phyloP scores from a whole-genome alignment of 2,329 filamentous ascomycete species.

The Cladosporium sp. region DNA sequence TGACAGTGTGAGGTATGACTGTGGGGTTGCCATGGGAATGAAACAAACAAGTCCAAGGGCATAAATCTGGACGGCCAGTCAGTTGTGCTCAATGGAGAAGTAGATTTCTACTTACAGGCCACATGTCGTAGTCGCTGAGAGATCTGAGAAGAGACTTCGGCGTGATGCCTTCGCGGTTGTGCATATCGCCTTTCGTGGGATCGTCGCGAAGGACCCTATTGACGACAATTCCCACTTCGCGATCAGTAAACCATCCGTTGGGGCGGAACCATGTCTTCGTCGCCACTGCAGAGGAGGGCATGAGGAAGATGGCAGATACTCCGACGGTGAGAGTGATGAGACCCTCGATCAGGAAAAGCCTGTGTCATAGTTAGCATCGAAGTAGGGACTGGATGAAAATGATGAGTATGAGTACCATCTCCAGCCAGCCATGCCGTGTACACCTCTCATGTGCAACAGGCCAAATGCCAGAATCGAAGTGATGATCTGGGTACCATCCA shows the following conservation, averaged over 20 bases:
- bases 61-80: conserved; percentile 11
- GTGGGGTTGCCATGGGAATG: conserved; percentile 49
- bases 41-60: conserved; percentile 30
- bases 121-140: conserved; percentile 39
- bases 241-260: conserved; percentile 64
- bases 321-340: conserved; percentile 28
- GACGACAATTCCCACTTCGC: conserved; percentile 63
- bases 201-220: conserved; percentile 60
- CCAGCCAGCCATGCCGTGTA: conserved; percentile 24
- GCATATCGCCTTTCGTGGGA: conserved; percentile 52
- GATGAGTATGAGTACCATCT: conserved; percentile 22
- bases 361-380: not conserved
- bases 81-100: not conserved
- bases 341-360: conserved; percentile 32
- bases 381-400: not conserved
- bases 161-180: conserved; percentile 56
- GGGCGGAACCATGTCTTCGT: conserved; percentile 56
- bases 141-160: conserved; percentile 31
- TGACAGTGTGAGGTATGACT: conserved; percentile 54
- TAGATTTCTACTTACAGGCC: conserved; percentile 14
- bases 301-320: conserved; percentile 31
- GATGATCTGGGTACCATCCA: conserved; percentile 27
- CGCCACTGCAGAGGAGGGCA: conserved; percentile 54
- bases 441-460: conserved; percentile 27
- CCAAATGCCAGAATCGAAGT: conserved; percentile 28